Evolutionary conservation across 805 yeast species (phyloP), one percentile per base, ranked within the genome.

Genomic region (Candida vartiovaarae): DNA sequence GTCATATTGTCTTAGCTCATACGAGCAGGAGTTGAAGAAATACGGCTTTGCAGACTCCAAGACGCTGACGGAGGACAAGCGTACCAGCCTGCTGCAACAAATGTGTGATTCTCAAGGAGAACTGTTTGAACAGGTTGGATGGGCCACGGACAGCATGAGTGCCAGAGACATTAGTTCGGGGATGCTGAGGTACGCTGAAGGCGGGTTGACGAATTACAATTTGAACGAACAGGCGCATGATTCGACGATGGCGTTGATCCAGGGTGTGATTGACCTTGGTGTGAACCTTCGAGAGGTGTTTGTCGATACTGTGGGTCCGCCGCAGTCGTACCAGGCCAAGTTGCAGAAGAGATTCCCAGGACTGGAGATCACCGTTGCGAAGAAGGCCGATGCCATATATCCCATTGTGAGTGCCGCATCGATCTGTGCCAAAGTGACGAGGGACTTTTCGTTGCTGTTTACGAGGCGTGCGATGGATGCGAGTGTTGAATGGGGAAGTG

Each of bases 271-370:
- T 4, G 75, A 72, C 29, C 64, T 67, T 32, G 84, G 86, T 1
- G 81, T 86, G 6, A 74, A 77, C 34, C 59, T 93, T 5, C 72
- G 68, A 27, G 87, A 87, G 58, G 75, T 90, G 0, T 93, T 75
- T 61, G 90, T 93, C 5, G 99, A 93, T 61, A 93, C 99, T 0
- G 99, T 93, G 35, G 99, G 99, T 0, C 97, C 98, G 1, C 98
- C 99, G 10, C 75, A 64, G 1, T 68, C 82, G 32, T 93, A 93
- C 61, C 95, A 85, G 56, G 75, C 72, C 33, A 93, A 91, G 62
- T 68, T 93, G 39, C 73, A 77, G 45, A 63, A 62, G 27, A 63
- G 75, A 44, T 93, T 93, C 56, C 96, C 97, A 0, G 62, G 59
- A 0, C 65, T 85, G 24, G 74, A 74, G 47, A 74, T 93, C 28